Percentiles rank a stretch among this genome's conserved stretches.
Conservation (phyloP, 1,284 basidiomycete genomes). For the Leucoagaricus sp. region DNA sequence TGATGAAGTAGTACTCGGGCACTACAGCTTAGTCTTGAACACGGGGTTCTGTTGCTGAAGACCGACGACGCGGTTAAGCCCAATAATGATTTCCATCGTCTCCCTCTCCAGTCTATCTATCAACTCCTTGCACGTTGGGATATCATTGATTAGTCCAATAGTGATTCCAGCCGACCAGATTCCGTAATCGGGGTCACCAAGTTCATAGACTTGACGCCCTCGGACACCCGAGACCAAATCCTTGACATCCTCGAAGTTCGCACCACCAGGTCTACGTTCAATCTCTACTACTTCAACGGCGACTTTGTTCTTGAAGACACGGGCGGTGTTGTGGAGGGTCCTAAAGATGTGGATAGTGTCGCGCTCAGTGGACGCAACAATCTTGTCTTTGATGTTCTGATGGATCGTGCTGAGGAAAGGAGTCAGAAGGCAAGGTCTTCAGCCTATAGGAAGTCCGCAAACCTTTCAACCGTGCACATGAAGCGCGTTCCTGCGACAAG, state of each 20-base stretch:
- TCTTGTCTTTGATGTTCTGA: conserved; percentile 88
- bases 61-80: conserved; percentile 39
- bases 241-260: conserved; percentile 85
- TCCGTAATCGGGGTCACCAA: conserved; percentile 84
- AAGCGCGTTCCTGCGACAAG: conserved; percentile 70
- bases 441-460: conserved; percentile 12
- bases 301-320: conserved; percentile 88
- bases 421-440: conserved; percentile 15
- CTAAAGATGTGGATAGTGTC: conserved; percentile 92
- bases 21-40: conserved; percentile 53
- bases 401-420: conserved; percentile 70
- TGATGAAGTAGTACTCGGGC: no score
- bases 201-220: conserved; percentile 81
- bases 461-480: conserved; percentile 83
- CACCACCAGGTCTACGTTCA: conserved; percentile 80
- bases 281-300: conserved; percentile 81
- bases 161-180: conserved; percentile 86
- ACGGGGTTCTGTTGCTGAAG: conserved; percentile 20
- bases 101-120: conserved; percentile 75
- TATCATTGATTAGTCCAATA: conserved; percentile 84
- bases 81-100: conserved; percentile 71
- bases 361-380: conserved; percentile 80
- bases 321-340: conserved; percentile 82
- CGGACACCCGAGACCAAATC: conserved; percentile 83
- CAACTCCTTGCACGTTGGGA: conserved; percentile 82